A percentile compares a stretch with the other conserved stretches of the same genome.
These are phyloP conservation scores for Haplographium delicatum DNA, from an alignment of 495 filamentous ascomycete species.

Conservation along the genomic window DNA sequence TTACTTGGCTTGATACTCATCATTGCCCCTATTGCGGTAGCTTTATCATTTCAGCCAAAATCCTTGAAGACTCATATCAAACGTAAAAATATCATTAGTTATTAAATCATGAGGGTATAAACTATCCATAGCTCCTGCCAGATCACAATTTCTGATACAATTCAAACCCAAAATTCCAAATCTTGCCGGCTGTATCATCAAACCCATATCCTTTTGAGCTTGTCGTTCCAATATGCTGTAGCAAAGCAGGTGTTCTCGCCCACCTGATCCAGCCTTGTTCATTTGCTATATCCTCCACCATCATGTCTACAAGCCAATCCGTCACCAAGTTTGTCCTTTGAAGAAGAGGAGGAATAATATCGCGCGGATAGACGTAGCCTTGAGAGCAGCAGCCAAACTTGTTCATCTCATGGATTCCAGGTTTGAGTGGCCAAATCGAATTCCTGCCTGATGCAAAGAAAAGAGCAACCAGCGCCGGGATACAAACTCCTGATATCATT, in stretches of 20 bases:
- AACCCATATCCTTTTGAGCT: slow-evolving; percentile 16
- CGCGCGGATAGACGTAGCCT: neutral
- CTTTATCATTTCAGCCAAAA: too few species aligned
- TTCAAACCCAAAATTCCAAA: slow-evolving; percentile 16
- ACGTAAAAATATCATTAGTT: too few species aligned
- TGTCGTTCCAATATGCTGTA: slow-evolving; percentile 46
- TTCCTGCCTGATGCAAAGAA: slow-evolving; percentile 7
- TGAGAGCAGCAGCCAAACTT: slow-evolving; percentile 7
- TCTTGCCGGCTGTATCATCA: neutral
- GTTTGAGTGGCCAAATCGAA: slow-evolving; percentile 1
- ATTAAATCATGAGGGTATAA: neutral
- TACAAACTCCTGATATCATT: slow-evolving; percentile 1
- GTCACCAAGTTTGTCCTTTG: neutral
- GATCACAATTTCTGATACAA: neutral
- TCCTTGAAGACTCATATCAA: too few species aligned
- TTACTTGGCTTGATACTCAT: too few species aligned
- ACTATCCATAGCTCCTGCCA: neutral
- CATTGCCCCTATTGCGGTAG: too few species aligned
- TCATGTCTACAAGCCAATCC: slow-evolving; percentile 19
- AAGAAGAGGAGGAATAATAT: slow-evolving; percentile 2
- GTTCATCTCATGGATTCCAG: slow-evolving; percentile 7
- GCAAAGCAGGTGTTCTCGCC: slow-evolving; percentile 44
- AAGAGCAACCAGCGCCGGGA: neutral
- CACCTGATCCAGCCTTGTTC: slow-evolving; percentile 31
- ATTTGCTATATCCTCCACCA: slow-evolving; percentile 27